Evolutionary conservation across 768 basidiomycete species (phyloP), one percentile per base, ranked within the genome.

Genomic region (Psilocybe sp.): DNA sequence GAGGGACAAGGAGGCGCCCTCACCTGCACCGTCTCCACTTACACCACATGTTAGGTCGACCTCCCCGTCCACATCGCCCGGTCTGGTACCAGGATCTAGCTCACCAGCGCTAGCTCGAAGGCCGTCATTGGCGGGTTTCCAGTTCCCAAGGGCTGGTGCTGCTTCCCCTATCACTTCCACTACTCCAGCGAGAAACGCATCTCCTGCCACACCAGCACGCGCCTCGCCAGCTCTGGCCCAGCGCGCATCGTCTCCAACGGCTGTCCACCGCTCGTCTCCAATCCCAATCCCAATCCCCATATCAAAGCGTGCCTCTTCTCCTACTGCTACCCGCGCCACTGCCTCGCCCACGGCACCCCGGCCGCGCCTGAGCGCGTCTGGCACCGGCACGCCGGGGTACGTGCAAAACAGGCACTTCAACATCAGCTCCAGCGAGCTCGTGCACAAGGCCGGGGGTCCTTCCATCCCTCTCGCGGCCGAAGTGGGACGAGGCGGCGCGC

Each of bases 381-480:
- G 75, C 38, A 68, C 72, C 6, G 61, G 68, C 34, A 77, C 78
- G 7, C 80, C 81, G 31, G 69, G 67, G 12, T 79, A 80, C 62
- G 64, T 72, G 18, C 79, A 82, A 49, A 81, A 76, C 60, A 75
- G 77, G 12, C 77, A 79, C 58, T 70, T 75, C 58, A 87, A 81
- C 60, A 69, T 79, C 18, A 86, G 84, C n/a, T 70, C 79, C 4
- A 69, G 78, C 0, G 85, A 85, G 0, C 67, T 87, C 35, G 52
- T 64, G 11, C 66, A 28, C 66, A 36, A 60, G 71, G 31, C 37
- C 19, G 47, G 40, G 11, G 33, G 39, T 16, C 39, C 43, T 33
- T 32, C 20, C 38, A 20, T 44, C 5, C 23, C 20, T 16, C 12
- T 7, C 14, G 44, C 23, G 13, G n/a, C 15, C 31, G 50, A 41